A percentile compares a stretch with the other conserved stretches of the same genome.
Conservation (phyloP, 257 asterid genomes). For the Rehmannia glutinosa region DNA sequence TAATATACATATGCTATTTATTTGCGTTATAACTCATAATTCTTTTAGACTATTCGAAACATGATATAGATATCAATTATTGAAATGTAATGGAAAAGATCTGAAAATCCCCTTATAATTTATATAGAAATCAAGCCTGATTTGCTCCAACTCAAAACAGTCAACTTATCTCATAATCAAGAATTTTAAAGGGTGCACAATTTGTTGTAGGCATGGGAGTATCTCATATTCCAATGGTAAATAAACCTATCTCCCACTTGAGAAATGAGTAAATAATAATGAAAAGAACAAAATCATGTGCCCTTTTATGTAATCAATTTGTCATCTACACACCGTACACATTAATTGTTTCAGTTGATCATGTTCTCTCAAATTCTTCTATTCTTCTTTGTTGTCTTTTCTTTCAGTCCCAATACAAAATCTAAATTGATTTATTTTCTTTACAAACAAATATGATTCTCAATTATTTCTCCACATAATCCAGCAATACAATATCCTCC, state of each 20-base stretch:
- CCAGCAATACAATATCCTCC: too few species aligned
- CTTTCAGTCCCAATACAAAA: neutral
- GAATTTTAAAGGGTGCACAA: neutral
- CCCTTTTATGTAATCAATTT: constrained; percentile 5
- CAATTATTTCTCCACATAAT: neutral
- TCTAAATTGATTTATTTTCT: neutral
- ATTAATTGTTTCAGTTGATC: constrained; percentile 16
- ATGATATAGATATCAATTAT: too few species aligned
- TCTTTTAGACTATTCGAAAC: too few species aligned
- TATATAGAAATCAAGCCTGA: too few species aligned
- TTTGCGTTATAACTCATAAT: too few species aligned
- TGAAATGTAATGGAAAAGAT: neutral
- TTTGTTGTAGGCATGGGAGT: too few species aligned
- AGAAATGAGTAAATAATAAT: neutral
- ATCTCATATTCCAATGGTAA: too few species aligned
- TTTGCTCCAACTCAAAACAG: neutral
- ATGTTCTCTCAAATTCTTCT: constrained; percentile 9
- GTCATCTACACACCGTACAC: constrained; percentile 30
- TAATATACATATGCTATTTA: too few species aligned
- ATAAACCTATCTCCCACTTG: too few species aligned
- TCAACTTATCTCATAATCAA: neutral
- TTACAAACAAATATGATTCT: neutral
- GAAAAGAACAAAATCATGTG: constrained; percentile 29
- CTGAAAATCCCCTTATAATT: too few species aligned
- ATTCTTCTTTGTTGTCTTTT: constrained; percentile 15